Evolutionary conservation across 163 green algal species (phyloP), one percentile per base, ranked within the genome.

Genomic region (Trebouxia gelatinosa): DNA sequence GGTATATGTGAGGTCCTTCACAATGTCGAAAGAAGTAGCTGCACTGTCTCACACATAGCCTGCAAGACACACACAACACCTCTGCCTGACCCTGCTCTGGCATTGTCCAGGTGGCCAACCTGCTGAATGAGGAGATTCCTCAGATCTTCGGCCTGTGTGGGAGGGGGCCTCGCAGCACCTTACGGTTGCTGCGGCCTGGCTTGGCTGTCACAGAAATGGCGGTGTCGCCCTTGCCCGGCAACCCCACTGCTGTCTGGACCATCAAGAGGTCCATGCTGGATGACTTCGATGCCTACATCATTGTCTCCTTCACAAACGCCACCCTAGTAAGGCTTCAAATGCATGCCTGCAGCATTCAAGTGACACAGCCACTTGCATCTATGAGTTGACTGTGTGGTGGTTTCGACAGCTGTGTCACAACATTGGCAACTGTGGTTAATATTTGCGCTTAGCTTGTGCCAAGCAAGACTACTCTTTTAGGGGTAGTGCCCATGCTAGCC

Each of bases 251-350:
- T 16, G 92, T 98, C n/a, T 98, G 91, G 89, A 98, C 95, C 21
- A 78, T 98, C 37, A 83, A 81, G 35, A 78, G 78, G 39, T 71
- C 82, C 57, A 62, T 62, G 6, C 70, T 46, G 13, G 91, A 97
- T 71, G 90, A 95, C 58, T 94, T 90, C 79, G 95, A 98, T 79
- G 87, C 88, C 5, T 98, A 94, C 91, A 98, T 99, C 74, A 88
- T 99, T 23, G 95, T 98, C 59, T 97, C 91, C 23, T 99, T 99
- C 86, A 84, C 87, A 58, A 97, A 97, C 66, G 94, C 92, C 26
- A 98, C 95, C 3, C 90, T 98, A 82, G 92, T 97, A 74, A 31
- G 78, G n/a, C 6, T 38, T 6, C 61, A 46, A 31, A 43, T 48
- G 0, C 43, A 54, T 54, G 43, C 43, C 13, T 9, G 43, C 9